These are phyloP conservation scores for Leccinum griseonigrum DNA, from an alignment of 1,284 basidiomycete genomes.

Conservation along the genomic window DNA sequence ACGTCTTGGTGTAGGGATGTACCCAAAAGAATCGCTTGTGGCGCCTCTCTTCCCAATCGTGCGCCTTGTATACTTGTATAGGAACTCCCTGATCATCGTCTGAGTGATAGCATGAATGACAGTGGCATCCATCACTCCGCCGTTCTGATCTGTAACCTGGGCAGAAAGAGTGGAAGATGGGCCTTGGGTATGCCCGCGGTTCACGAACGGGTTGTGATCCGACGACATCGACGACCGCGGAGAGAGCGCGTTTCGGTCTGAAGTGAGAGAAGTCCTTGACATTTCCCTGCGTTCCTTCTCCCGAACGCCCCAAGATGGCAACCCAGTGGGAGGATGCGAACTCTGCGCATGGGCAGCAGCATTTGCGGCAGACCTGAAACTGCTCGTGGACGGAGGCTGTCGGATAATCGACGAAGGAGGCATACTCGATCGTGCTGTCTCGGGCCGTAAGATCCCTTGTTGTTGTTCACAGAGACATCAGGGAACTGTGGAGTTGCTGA, in stretches of 20 bases:
- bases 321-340: slow-evolving; percentile 38
- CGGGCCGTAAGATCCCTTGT: slow-evolving; percentile 42
- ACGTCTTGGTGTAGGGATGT: slow-evolving; percentile 96
- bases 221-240: slow-evolving; percentile 78
- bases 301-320: slow-evolving; percentile 45
- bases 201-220: slow-evolving; percentile 53
- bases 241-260: slow-evolving; percentile 62
- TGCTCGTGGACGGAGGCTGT: slow-evolving; percentile 76
- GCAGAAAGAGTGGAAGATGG: slow-evolving; percentile 39
- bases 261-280: slow-evolving; percentile 62
- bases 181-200: slow-evolving; percentile 34
- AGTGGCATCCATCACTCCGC: slow-evolving; percentile 70
- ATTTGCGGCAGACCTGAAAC: slow-evolving; percentile 72
- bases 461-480: slow-evolving; percentile 48
- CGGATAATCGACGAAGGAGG: slow-evolving; percentile 64
- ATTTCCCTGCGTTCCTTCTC: slow-evolving; percentile 53
- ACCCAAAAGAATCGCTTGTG: slow-evolving; percentile 99
- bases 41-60: slow-evolving; percentile 90
- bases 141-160: slow-evolving; percentile 23
- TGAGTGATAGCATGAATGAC: slow-evolving; percentile 97
- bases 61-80: slow-evolving; percentile 96
- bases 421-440: slow-evolving; percentile 65
- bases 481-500: too few relatives aligned
- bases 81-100: slow-evolving; percentile 99
- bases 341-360: slow-evolving; percentile 49